These are phyloP conservation scores for Mycena haematopus DNA, from an alignment of 768 basidiomycete species.

Conservation along the genomic window DNA sequence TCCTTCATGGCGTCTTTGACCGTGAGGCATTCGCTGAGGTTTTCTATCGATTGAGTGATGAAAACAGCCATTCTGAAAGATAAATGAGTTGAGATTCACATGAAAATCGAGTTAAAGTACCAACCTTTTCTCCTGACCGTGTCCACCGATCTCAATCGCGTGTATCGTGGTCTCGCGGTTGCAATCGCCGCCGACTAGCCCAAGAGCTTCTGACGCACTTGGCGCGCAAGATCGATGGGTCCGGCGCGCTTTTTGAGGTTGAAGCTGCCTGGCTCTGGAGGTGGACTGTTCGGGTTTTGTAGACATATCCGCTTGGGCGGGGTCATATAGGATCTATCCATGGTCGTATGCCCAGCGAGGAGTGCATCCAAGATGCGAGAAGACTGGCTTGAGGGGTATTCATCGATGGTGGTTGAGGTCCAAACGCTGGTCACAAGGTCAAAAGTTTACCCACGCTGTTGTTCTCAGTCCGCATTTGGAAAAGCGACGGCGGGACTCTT, in stretches of 20 bases:
- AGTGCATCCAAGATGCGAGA: slow-evolving; percentile 24
- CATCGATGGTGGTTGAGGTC: slow-evolving; percentile 12
- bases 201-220: slow-evolving; percentile 14
- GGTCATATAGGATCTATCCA: not conserved
- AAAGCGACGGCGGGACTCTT: too few relatives aligned
- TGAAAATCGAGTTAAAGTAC: not conserved
- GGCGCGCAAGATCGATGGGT: slow-evolving; percentile 19
- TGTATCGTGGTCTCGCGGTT: slow-evolving; percentile 53
- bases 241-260: slow-evolving; percentile 24
- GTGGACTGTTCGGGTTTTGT: slow-evolving; percentile 5
- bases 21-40: slow-evolving; percentile 57
- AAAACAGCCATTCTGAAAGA: slow-evolving; percentile 63
- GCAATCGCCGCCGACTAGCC: slow-evolving; percentile 4
- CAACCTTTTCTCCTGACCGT: slow-evolving; percentile 60
- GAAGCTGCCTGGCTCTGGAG: slow-evolving; percentile 19
- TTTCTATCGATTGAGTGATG: slow-evolving; percentile 64
- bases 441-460: too few relatives aligned
- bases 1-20: slow-evolving; percentile 59
- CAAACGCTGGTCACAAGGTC: too few relatives aligned
- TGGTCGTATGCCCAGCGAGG: slow-evolving; percentile 1
- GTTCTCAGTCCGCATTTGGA: too few relatives aligned
- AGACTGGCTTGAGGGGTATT: slow-evolving; percentile 16
- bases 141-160: slow-evolving; percentile 61
- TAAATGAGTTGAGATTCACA: not conserved
- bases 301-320: slow-evolving; percentile 5